phyloP scores from a whole-genome alignment of 495 filamentous ascomycete genomes.

The Stereocaulon alpinum region DNA sequence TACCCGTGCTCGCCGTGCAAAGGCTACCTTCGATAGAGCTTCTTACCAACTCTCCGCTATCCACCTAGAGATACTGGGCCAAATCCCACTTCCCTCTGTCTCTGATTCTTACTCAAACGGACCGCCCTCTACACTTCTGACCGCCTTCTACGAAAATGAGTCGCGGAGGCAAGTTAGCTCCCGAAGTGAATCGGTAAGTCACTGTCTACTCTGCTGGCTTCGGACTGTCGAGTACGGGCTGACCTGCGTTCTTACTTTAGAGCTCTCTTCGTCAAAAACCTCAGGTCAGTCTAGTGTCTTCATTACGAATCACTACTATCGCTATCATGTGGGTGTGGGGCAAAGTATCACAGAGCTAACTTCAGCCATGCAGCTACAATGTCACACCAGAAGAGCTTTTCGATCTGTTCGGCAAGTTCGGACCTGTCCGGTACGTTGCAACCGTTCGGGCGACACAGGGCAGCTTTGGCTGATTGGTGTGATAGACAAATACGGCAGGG shows the following conservation, averaged over 20 bases:
- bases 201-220: background rate
- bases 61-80: background rate
- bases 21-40: too few species aligned
- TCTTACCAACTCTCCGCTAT: too few species aligned
- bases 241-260: conserved; percentile 33
- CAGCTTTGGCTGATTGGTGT: background rate
- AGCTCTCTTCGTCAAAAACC: conserved; percentile 97
- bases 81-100: background rate
- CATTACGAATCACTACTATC: background rate
- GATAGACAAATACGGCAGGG: conserved; percentile 93
- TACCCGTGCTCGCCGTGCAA: too few species aligned
- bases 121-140: background rate
- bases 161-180: conserved; percentile 79
- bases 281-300: conserved; percentile 54
- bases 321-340: background rate
- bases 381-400: conserved; percentile 89
- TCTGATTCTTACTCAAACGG: background rate
- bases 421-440: conserved; percentile 72
- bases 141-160: conserved; percentile 42
- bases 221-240: conserved; percentile 4
- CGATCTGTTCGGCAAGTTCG: conserved; percentile 90
- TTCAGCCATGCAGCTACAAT: conserved; percentile 60
- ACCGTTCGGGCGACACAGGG: background rate
- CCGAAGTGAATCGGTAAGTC: conserved; percentile 86
- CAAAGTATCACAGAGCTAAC: conserved; percentile 11